Percentiles rank a stretch among this genome's conserved stretches.
These are phyloP conservation scores for Fistulinella prunicolor DNA, from an alignment of 768 basidiomycete species.

Conservation along the genomic window DNA sequence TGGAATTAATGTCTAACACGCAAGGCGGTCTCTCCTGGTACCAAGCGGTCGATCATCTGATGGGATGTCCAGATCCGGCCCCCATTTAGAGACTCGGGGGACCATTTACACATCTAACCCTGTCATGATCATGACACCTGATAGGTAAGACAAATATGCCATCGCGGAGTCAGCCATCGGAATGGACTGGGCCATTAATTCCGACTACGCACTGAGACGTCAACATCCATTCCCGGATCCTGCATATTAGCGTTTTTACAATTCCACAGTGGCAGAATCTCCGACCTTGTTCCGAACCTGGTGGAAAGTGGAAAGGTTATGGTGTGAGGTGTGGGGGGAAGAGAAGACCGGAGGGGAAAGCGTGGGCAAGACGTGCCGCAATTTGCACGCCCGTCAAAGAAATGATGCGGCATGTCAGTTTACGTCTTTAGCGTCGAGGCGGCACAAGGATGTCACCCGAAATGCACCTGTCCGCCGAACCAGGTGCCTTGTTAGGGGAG, in stretches of 20 bases:
- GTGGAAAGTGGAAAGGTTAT: not conserved
- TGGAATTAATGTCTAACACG: slow-evolving; percentile 16
- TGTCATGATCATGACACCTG: slow-evolving; percentile 13
- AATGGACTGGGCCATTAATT: slow-evolving; percentile 7
- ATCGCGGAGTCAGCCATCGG: slow-evolving; percentile 23
- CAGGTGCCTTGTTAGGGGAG: not conserved
- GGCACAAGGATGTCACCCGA: slow-evolving; percentile 7
- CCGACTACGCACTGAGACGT: slow-evolving; percentile 10
- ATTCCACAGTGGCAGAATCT: not conserved
- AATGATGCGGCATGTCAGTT: slow-evolving; percentile 25
- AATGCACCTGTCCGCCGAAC: slow-evolving; percentile 11
- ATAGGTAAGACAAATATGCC: slow-evolving; percentile 2
- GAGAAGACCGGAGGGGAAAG: not conserved
- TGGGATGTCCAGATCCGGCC: slow-evolving; percentile 17
- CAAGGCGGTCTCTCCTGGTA: slow-evolving; percentile 7
- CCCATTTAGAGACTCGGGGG: slow-evolving; percentile 13
- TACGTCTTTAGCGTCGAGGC: slow-evolving; percentile 23
- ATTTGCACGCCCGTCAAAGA: slow-evolving; percentile 3
- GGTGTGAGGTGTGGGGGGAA: not conserved
- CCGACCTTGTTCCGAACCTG: not conserved
- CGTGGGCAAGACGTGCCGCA: slow-evolving; percentile 17
- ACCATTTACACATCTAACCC: slow-evolving; percentile 18
- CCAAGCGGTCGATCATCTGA: slow-evolving; percentile 19
- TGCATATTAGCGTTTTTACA: not conserved
- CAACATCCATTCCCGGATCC: slow-evolving; percentile 7